Conservation (phyloP, 768 basidiomycete genomes). For the Hemileccinum impolitum region DNA sequence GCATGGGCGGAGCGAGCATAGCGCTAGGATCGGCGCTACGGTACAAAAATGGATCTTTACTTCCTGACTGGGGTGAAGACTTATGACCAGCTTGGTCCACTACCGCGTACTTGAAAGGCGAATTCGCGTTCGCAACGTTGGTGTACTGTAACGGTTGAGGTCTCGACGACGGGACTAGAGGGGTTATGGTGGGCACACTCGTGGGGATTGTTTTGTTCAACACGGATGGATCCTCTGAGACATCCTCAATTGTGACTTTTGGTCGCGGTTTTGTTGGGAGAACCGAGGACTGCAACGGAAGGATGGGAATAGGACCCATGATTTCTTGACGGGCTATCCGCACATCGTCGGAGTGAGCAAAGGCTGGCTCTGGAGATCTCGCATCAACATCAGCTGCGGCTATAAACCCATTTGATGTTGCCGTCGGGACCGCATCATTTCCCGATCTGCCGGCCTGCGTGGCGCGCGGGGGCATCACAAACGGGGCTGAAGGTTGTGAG, state of each 20-base stretch:
- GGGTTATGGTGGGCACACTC: background rate
- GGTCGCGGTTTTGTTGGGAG: conserved; percentile 15
- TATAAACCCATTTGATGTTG: background rate
- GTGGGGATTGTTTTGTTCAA: conserved; percentile 8
- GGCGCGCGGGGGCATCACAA: background rate
- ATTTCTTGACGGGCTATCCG: conserved; percentile 12
- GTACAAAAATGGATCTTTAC: conserved; percentile 14
- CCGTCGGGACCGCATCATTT: background rate
- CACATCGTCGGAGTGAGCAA: conserved; percentile 6
- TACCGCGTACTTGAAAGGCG: conserved; percentile 3
- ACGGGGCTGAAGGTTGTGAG: background rate
- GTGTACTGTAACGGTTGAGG: conserved; percentile 8
- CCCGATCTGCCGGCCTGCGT: conserved; percentile 9
- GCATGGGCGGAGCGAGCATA: conserved; percentile 15
- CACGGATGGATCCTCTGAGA: conserved; percentile 21
- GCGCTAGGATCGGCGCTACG: conserved; percentile 10
- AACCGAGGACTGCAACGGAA: conserved; percentile 10
- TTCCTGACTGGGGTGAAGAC: conserved; percentile 22
- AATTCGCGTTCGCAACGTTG: background rate
- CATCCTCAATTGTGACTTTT: conserved; percentile 30
- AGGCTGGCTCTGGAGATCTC: conserved; percentile 1
- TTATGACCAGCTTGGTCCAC: conserved; percentile 11
- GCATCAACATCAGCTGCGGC: conserved; percentile 4
- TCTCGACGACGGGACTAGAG: conserved; percentile 9
- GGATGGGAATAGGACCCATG: conserved; percentile 2